These are phyloP conservation scores for Umbilicus rupestris DNA, from an alignment of 164 flowering plant genomes.

Conservation along the genomic window DNA sequence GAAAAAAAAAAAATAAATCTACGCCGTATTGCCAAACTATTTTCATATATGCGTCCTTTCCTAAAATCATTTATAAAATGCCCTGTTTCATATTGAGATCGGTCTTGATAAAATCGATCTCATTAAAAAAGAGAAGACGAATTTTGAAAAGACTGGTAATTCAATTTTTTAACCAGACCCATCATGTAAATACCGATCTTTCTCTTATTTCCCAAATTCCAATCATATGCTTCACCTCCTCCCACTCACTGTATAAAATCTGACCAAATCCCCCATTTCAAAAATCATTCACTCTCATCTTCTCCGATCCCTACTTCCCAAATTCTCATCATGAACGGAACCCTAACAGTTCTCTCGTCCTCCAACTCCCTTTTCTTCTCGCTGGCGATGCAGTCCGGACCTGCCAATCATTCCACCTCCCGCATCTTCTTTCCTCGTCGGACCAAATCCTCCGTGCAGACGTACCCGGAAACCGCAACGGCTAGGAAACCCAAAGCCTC, in stretches of 20 bases:
- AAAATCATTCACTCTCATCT: neutral
- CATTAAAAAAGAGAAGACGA: too few relatives aligned
- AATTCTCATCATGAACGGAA: neutral
- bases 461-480: neutral
- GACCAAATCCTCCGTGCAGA: constrained; percentile 5
- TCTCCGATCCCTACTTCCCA: neutral
- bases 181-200: too few relatives aligned
- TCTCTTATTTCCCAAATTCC: neutral
- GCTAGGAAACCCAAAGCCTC: neutral
- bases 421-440: neutral
- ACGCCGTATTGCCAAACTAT: too few relatives aligned
- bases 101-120: too few relatives aligned
- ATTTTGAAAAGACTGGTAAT: too few relatives aligned
- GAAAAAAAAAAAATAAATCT: too few relatives aligned
- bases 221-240: too few relatives aligned
- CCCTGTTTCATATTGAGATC: too few relatives aligned
- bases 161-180: too few relatives aligned
- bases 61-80: too few relatives aligned
- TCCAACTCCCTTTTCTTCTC: neutral
- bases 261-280: neutral
- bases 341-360: neutral
- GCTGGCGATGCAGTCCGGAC: too few relatives aligned
- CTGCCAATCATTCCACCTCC: neutral
- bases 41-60: too few relatives aligned
- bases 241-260: neutral